Percentiles rank a stretch among this genome's conserved stretches.
Evolutionary conservation across 2,329 filamentous ascomycete species (phyloP).

Genomic region (Clonostachys sp.): DNA sequence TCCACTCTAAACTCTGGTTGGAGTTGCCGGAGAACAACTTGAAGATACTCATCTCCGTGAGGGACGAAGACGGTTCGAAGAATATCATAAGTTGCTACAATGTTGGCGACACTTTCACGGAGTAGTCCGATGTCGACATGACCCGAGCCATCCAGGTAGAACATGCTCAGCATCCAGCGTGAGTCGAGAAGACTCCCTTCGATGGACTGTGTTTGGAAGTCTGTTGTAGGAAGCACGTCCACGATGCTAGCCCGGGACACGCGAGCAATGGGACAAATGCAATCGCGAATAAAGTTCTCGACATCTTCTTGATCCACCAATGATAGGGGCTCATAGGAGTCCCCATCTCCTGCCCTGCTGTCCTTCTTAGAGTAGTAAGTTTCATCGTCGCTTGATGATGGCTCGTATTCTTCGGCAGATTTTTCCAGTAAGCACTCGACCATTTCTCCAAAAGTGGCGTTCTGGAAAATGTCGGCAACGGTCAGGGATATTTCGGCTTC

Average conservation of each 20-base stretch:
- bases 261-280: constrained; percentile 8
- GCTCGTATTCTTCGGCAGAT: constrained; percentile 1
- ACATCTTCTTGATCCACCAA: neutral
- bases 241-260: constrained; percentile 10
- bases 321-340: constrained; percentile 1
- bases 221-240: constrained; percentile 1
- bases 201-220: constrained; percentile 1
- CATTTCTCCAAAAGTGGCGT: constrained; percentile 32
- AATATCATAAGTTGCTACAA: constrained; percentile 38
- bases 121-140: neutral
- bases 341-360: neutral
- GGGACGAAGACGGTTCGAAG: constrained; percentile 4
- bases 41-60: neutral
- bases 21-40: constrained; percentile 5
- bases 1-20: constrained; percentile 1
- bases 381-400: constrained; percentile 3
- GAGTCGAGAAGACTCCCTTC: constrained; percentile 6
- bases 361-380: constrained; percentile 3
- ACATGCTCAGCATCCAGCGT: constrained; percentile 8
- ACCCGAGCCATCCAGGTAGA: neutral
- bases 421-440: neutral
- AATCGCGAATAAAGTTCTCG: constrained; percentile 2
- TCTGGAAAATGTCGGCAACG: constrained; percentile 38
- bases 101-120: constrained; percentile 53
- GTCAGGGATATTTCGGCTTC: constrained; percentile 29